Conservation (phyloP, 306 rosid species). For the Fagus sylvatica region DNA sequence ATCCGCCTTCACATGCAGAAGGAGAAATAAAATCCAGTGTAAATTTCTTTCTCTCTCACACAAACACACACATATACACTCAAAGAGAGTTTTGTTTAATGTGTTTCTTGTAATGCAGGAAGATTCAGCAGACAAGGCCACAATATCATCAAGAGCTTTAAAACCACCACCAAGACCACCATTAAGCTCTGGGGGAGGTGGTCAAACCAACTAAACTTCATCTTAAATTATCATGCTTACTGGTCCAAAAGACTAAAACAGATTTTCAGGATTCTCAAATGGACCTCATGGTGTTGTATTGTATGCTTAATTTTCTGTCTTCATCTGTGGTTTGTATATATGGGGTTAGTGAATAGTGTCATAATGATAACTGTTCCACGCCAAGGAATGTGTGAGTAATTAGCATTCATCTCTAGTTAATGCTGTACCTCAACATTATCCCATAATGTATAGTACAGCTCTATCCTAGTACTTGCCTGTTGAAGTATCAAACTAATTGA, state of each 20-base stretch:
- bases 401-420: neutral
- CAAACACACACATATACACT: neutral
- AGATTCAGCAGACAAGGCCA: neutral
- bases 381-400: neutral
- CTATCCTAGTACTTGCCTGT: too few species aligned
- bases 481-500: too few species aligned
- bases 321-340: neutral
- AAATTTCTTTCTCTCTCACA: neutral
- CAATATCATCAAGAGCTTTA: conserved; percentile 12
- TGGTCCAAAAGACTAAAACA: neutral
- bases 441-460: too few species aligned
- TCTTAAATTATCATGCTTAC: conserved; percentile 6
- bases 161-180: conserved; percentile 43
- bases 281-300: neutral
- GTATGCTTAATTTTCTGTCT: neutral
- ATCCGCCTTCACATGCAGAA: conserved; percentile 13
- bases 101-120: conserved; percentile 10
- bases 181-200: conserved; percentile 35
- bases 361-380: neutral
- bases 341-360: too few species aligned
- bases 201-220: conserved; percentile 37
- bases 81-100: neutral
- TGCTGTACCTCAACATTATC: too few species aligned
- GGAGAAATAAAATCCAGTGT: conserved; percentile 12
- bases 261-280: too few species aligned